Base-by-base conservation (phyloP, 2,329 filamentous ascomycete species). In the Fusarium nygamai region DNA sequence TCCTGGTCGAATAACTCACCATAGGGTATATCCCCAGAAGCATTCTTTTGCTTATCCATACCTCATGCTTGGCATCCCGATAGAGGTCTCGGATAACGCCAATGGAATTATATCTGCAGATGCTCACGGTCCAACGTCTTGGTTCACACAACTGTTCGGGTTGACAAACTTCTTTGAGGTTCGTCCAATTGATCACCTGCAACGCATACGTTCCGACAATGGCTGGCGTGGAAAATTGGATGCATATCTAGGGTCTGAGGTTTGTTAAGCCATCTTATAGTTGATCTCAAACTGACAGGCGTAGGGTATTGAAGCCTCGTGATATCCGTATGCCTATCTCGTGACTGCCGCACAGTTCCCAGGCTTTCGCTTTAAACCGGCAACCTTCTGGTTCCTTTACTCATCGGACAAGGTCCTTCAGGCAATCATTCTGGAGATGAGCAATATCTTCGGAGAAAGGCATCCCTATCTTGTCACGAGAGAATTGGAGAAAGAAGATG, bases 301-400 rank as follows among this genome's bases (percentile, higher is more conserved):
- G 68, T 77, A 94, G 88, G 85, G 86, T 19, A 84, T 90, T n/a
- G 84, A 91, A 66, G 88, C 89, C 57, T 78, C 85, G 5, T 83
- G 86, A 51, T 95, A 92, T 82, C 89, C 91, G 17, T 86, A 91
- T 76, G 92, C 90, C 1, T 94, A 94, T 75, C 84, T 95, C 8
- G 85, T 94, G 29, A 95, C 93, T 5, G 91, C 92, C 8, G 89
- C 92, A 10, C 87, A 87, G 36, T 92, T 94, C 69, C 80, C 93
- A 11, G 91, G 91, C 7, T 93, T 93, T 78, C 88, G 89, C 29
- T 94, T 93, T 82, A 95, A 94, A 75, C 92, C 92, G 0, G 91
- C 93, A 6, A 94, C 92, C 0, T 93, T 95, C 76, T 95, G 93
- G 92, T 94, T 94, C 74, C 86, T 95, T 6, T 95, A 95, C 79